Conservation (phyloP, 495 filamentous ascomycete genomes). For the Staphylotrichum tortipilum region DNA sequence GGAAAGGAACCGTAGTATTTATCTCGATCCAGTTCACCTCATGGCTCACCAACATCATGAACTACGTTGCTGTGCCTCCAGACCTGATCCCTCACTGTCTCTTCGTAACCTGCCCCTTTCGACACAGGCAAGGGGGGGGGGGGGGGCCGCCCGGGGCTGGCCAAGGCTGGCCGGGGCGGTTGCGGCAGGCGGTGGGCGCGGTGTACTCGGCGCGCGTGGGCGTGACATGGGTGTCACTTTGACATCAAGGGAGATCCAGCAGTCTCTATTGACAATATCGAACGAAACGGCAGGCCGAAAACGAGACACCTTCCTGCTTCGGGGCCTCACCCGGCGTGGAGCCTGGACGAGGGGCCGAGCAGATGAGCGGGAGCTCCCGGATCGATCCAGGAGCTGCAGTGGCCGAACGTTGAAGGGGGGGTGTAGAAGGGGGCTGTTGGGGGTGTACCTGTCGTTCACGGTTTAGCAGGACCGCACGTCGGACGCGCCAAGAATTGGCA, state of each 20-base stretch:
- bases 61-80: neutral
- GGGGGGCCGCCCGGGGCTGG: neutral
- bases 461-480: slow-evolving; percentile 2
- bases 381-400: neutral
- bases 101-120: slow-evolving; percentile 2
- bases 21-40: neutral
- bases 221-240: too few species aligned
- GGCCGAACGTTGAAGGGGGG: neutral
- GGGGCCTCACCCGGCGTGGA: slow-evolving; percentile 13
- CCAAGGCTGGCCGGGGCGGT: neutral
- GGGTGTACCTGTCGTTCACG: slow-evolving; percentile 15
- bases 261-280: slow-evolving; percentile 7
- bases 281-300: slow-evolving; percentile 8
- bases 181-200: neutral
- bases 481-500: slow-evolving; percentile 6
- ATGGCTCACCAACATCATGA: neutral
- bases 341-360: neutral
- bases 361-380: slow-evolving; percentile 18
- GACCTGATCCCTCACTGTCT: neutral
- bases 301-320: slow-evolving; percentile 24
- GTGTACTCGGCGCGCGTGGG: neutral
- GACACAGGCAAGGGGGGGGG: neutral
- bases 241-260: neutral
- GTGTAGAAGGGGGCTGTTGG: too few species aligned
- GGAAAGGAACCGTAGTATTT: slow-evolving; percentile 8